Base-by-base conservation (phyloP, 1,284 basidiomycete genomes). In the Ustilago tritici region DNA sequence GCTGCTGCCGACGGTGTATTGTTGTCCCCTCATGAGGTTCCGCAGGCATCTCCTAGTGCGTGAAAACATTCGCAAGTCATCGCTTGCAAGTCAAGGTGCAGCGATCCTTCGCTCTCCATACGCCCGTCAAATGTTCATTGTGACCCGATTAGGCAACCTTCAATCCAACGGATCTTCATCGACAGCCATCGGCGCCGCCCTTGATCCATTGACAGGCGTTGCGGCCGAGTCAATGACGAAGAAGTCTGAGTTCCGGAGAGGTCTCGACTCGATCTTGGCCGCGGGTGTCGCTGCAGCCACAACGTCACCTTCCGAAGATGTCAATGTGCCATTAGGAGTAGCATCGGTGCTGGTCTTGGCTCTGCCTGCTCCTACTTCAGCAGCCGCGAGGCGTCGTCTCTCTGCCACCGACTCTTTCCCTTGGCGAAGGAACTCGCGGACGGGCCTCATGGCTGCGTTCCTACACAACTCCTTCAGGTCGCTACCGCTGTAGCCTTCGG, bases 381-480 rank as follows among this genome's bases (percentile, higher is more conserved):
- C 65, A 31, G 74, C 34, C 12, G 74, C 70, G 9, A 68, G 67
- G 31, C 65, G 60, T 56, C 65, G 57, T 23, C 65, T 60, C 28
- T 72, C 72, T 5, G 66, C 80, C 14, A 80, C 80, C 9, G 70
- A 74, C 54, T 81, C 75, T 28, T 73, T 69, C 11, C 81, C 82
- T 31, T 74, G 68, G 46, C 84, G 74, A 57, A 86, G 65, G 57
- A 82, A 82, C 61, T 86, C 85, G 28, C 85, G 78, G 17, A 85
- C 84, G 7, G 85, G 85, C 15, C 82, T 74, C 87, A 87, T 88
- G 7, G 86, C 86, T 12, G 87, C 87, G n/a, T 83, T 94, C 59
- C 97, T 89, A 86, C 96, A 99, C n/a, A 96, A 89, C 88, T 99
- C 97, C 82, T 93, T 92, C 56, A 99, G 87, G 86, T 99, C 97